Evolutionary conservation across 305 asterid species (phyloP).

Genomic region (Coffea humblotiana): DNA sequence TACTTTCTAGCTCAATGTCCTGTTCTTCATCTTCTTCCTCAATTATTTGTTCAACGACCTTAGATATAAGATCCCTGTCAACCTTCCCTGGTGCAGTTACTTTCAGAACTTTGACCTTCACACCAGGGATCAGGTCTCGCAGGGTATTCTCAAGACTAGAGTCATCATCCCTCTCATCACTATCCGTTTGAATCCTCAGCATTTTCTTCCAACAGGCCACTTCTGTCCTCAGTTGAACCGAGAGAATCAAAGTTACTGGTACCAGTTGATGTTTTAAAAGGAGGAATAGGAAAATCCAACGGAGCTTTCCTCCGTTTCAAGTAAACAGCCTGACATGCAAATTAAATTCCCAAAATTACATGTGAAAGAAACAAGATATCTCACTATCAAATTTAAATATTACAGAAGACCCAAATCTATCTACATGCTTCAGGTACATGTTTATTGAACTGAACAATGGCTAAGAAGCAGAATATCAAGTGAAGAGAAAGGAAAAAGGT

Average conservation of each 20-base stretch:
- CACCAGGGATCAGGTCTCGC: slow-evolving; percentile 91
- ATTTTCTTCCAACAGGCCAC: slow-evolving; percentile 57
- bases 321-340: slow-evolving; percentile 73
- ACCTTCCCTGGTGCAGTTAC: slow-evolving; percentile 73
- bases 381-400: not conserved
- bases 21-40: slow-evolving; percentile 53
- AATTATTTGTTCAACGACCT: slow-evolving; percentile 80
- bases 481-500: not conserved
- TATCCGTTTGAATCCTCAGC: slow-evolving; percentile 67
- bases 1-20: slow-evolving; percentile 49
- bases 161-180: slow-evolving; percentile 74
- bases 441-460: not conserved
- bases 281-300: slow-evolving; percentile 44
- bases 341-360: slow-evolving; percentile 9
- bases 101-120: slow-evolving; percentile 85
- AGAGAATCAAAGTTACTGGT: slow-evolving; percentile 50
- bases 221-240: slow-evolving; percentile 54
- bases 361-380: not conserved
- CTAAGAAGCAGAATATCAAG: not conserved
- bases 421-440: not conserved
- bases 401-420: not conserved
- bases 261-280: slow-evolving; percentile 50
- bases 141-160: slow-evolving; percentile 64
- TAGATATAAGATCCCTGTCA: slow-evolving; percentile 74
- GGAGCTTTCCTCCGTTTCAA: slow-evolving; percentile 64